These are phyloP conservation scores for Podaxis sp. DNA, from an alignment of 768 basidiomycete genomes.

Conservation along the genomic window DNA sequence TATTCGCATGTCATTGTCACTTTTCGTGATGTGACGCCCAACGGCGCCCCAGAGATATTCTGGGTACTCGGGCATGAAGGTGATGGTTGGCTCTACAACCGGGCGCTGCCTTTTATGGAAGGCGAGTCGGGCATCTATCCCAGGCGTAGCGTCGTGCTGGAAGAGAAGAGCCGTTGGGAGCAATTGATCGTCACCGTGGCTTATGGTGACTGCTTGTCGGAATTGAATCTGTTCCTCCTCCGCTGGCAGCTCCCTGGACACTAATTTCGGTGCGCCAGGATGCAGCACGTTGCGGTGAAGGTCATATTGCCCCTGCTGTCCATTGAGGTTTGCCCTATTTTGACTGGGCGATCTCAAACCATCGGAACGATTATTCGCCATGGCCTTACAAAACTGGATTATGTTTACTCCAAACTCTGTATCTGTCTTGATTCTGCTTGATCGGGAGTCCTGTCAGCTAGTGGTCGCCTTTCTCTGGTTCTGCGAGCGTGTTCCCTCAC, in stretches of 20 bases:
- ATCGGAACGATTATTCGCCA: background rate
- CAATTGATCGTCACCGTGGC: background rate
- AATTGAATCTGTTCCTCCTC: background rate
- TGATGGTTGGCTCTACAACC: conserved; percentile 7
- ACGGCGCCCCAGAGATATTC: conserved; percentile 8
- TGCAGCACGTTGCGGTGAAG: background rate
- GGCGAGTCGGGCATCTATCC: background rate
- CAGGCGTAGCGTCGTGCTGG: background rate
- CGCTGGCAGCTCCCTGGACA: background rate
- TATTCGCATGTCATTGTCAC: background rate
- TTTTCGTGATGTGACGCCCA: background rate
- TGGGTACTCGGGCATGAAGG: conserved; percentile 6
- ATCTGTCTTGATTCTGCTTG: background rate
- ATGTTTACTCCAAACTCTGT: background rate
- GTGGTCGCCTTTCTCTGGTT: no score
- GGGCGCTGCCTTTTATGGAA: background rate
- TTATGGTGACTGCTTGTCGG: background rate
- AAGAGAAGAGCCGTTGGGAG: background rate
- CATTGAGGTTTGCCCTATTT: background rate
- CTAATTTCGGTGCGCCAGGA: background rate
- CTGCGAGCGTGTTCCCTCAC: no score
- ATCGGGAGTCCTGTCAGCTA: background rate
- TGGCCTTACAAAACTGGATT: background rate
- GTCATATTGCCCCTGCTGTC: background rate
- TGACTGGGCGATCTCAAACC: background rate